Base-by-base conservation (phyloP, 495 filamentous ascomycete species). In the Penicillium atrosanguineum region DNA sequence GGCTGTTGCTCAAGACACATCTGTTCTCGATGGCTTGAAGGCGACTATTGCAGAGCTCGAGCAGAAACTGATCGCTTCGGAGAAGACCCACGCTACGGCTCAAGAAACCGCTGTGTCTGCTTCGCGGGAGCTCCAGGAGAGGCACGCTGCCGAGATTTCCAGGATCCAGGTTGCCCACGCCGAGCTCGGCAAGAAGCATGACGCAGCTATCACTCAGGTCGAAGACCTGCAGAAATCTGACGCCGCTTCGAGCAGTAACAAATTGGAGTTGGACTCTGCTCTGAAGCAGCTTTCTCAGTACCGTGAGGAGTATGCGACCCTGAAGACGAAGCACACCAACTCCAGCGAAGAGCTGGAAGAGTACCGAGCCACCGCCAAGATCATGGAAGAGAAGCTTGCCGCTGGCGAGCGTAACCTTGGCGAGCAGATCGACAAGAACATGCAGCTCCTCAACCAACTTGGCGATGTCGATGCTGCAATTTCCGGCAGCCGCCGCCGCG, bases 391-490 rank as follows among this genome's bases (percentile, higher is more conserved):
- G 37, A 69, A 68, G 41, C 62, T 75, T 16, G 52, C 56, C 9
- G 55, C 69, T 37, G 70, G 70, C 23, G 69, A 77, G 50, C 69
- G 62, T 44, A 61, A 74, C 39, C 40, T 76, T 38, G 74, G 72
- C 43, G 67, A 70, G 25, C 74, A 79, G 54, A 76, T 79, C 41
- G 73, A 75, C 57, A 76, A 75, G 68, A 78, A 78, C 69, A 75
- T 78, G 73, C 65, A 68, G 19, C 68, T 78, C 31, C 61, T 78
- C 39, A 72, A 72, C 38, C 68, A 76, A 50, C 67, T 79, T 14
- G 69, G 67, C 20, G 71, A 76, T 6, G 64, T 76, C 5, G 75
- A 78, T 25, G 64, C 69, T 14, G 59, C 64, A 1, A 70, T 72
- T 44, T 70, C 74, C 12, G 57, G 59, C 46, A 68, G 69, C 42